These are phyloP conservation scores for Raphanus sativus DNA, from an alignment of 345 rosid species.

Conservation along the genomic window DNA sequence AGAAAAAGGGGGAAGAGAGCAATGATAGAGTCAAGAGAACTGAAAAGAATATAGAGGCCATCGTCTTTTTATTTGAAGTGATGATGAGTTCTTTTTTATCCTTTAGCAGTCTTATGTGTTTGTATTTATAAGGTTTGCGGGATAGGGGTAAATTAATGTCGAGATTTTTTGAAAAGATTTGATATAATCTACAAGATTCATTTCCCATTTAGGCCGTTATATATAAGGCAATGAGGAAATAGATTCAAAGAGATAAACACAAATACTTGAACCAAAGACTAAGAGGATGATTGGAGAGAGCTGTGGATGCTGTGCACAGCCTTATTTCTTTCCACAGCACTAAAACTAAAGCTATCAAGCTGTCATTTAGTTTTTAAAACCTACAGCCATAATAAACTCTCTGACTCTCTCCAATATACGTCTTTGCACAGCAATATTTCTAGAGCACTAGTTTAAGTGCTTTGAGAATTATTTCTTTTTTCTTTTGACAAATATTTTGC, in stretches of 20 bases:
- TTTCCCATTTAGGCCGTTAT: background rate
- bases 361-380: too few relatives aligned
- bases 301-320: too few relatives aligned
- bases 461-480: too few relatives aligned
- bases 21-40: slow-evolving; percentile 15
- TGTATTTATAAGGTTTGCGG: slow-evolving; percentile 8
- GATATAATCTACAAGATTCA: background rate
- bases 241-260: background rate
- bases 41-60: background rate
- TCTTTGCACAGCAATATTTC: too few relatives aligned
- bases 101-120: background rate
- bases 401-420: too few relatives aligned
- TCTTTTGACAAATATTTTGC: too few relatives aligned
- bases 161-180: background rate
- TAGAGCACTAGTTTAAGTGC: too few relatives aligned
- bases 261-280: background rate
- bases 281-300: too few relatives aligned
- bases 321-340: too few relatives aligned
- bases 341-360: too few relatives aligned
- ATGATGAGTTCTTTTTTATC: background rate
- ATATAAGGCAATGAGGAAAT: background rate
- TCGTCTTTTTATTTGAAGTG: background rate
- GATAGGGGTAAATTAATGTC: background rate
- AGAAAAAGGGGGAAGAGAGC: slow-evolving; percentile 1
- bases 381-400: too few relatives aligned